A percentile compares a stretch with the other conserved stretches of the same genome.
Conservation (phyloP, 768 basidiomycete species). For the Baorangia bicolor region DNA sequence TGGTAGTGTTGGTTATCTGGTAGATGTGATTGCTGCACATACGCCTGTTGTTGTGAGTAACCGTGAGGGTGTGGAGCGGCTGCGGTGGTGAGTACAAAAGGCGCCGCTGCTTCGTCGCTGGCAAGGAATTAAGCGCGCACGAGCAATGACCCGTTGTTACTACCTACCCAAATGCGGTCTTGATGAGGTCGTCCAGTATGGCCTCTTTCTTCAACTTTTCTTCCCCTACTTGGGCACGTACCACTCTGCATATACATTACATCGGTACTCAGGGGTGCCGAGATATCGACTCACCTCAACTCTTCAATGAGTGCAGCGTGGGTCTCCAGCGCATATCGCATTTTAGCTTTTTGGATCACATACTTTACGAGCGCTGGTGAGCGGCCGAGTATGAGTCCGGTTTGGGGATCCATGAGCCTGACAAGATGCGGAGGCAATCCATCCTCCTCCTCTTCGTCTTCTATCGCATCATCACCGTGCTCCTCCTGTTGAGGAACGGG, state of each 20-base stretch:
- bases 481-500: constrained; percentile 16
- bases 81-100: constrained; percentile 13
- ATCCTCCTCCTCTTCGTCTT: constrained; percentile 41
- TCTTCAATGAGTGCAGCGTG: constrained; percentile 67
- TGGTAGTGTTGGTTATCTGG: constrained; percentile 10
- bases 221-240: constrained; percentile 49
- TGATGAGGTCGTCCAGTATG: constrained; percentile 54
- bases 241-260: constrained; percentile 28
- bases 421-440: constrained; percentile 55
- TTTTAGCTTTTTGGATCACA: constrained; percentile 67
- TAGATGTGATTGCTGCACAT: constrained; percentile 9
- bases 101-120: constrained; percentile 28
- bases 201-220: constrained; percentile 61
- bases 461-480: constrained; percentile 14
- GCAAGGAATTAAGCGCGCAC: not conserved
- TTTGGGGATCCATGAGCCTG: constrained; percentile 50
- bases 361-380: constrained; percentile 73
- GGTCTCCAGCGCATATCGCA: constrained; percentile 64
- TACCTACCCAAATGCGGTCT: constrained; percentile 51
- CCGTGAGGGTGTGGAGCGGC: constrained; percentile 2
- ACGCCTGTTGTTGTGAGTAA: constrained; percentile 7
- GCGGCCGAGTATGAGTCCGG: constrained; percentile 67
- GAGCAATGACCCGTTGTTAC: not conserved
- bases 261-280: not conserved
- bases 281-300: constrained; percentile 36